Conservation (phyloP, 768 basidiomycete genomes). For the Boletellus emodensis region DNA sequence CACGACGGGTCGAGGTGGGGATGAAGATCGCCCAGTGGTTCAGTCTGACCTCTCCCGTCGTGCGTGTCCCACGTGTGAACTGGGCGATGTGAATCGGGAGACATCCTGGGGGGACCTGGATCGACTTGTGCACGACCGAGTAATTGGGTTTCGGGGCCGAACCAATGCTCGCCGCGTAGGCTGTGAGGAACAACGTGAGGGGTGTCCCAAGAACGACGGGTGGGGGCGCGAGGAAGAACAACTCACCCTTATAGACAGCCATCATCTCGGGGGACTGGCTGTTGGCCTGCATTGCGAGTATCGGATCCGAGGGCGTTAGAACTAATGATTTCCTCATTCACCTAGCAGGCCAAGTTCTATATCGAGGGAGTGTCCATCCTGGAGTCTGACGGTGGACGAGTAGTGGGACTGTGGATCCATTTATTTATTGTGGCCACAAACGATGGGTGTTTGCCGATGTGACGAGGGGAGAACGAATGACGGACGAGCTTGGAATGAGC, state of each 20-base stretch:
- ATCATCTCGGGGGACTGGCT: conserved; percentile 9
- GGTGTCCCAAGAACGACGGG: too few species aligned
- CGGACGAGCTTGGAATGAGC: neutral
- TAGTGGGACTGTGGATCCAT: neutral
- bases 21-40: conserved; percentile 24
- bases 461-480: neutral
- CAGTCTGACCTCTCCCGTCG: neutral
- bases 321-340: neutral
- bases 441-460: neutral
- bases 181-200: conserved; percentile 2
- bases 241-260: conserved; percentile 5
- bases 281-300: conserved; percentile 2
- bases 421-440: neutral
- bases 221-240: too few species aligned
- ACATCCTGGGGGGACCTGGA: conserved; percentile 11
- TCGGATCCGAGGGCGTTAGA: neutral
- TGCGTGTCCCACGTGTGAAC: conserved; percentile 7
- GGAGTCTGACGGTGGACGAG: neutral
- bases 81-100: conserved; percentile 17
- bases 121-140: conserved; percentile 1
- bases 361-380: neutral
- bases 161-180: conserved; percentile 6
- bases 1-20: conserved; percentile 16
- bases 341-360: conserved; percentile 9
- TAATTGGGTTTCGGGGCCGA: conserved; percentile 4